A percentile compares a stretch with the other conserved stretches of the same genome.
phyloP scores from a whole-genome alignment of 768 basidiomycete species.

The Bullera alba region DNA sequence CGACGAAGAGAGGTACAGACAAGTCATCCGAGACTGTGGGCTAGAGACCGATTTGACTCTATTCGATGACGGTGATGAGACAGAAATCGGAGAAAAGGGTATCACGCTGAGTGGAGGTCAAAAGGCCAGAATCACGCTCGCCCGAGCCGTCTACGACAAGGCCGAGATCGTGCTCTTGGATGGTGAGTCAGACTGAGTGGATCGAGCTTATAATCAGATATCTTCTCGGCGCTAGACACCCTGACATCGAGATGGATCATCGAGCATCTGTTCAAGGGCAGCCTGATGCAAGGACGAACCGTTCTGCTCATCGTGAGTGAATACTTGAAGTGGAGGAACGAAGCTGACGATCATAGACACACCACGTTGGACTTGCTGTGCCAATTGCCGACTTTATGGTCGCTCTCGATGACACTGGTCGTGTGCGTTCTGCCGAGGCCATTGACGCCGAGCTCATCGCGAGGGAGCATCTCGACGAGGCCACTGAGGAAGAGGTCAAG shows the following conservation, averaged over 20 bases:
- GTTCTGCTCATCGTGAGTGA: conserved; percentile 53
- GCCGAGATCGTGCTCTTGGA: conserved; percentile 64
- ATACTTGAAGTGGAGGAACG: neutral
- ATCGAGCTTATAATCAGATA: conserved; percentile 48
- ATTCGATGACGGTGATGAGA: conserved; percentile 59
- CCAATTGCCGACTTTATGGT: conserved; percentile 44
- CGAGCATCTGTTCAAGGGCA: conserved; percentile 51
- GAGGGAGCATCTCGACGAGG: conserved; percentile 26
- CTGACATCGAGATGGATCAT: conserved; percentile 55
- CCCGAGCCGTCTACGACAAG: conserved; percentile 57
- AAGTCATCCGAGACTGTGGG: conserved; percentile 45
- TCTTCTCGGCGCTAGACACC: conserved; percentile 60
- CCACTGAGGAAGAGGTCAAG: conserved; percentile 21
- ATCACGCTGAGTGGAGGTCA: conserved; percentile 55
- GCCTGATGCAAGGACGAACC: conserved; percentile 53
- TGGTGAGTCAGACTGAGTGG: conserved; percentile 16
- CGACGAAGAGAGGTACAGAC: conserved; percentile 50
- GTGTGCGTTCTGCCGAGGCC: conserved; percentile 32
- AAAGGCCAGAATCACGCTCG: conserved; percentile 57
- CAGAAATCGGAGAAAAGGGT: conserved; percentile 68
- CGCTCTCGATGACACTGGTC: conserved; percentile 36
- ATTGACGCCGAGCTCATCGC: conserved; percentile 27
- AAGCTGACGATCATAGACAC: conserved; percentile 30
- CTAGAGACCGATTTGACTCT: conserved; percentile 51
- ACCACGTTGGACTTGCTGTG: conserved; percentile 44